Evolutionary conservation across 78 protist species (phyloP).

Genomic region (Dictyostelium intermedium): DNA sequence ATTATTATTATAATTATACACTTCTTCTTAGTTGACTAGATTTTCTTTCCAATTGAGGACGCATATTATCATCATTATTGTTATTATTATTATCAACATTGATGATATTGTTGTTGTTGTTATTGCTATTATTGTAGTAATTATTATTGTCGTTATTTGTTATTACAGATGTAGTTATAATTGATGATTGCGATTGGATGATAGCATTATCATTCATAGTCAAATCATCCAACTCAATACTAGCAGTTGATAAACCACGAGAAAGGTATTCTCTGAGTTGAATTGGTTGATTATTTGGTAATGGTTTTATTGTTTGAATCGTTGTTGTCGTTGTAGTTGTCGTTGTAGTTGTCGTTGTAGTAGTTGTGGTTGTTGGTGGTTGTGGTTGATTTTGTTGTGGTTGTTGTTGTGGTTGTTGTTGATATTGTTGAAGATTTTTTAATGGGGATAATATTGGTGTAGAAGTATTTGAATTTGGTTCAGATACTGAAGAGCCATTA

Average conservation of each 20-base stretch:
- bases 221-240: slow-evolving; percentile 13
- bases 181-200: neutral
- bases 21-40: slow-evolving; percentile 1
- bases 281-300: neutral
- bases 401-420: neutral
- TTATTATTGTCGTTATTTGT: neutral
- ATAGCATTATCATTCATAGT: neutral
- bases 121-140: too few relatives aligned
- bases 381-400: neutral
- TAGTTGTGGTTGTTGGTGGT: neutral
- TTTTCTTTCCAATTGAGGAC: neutral
- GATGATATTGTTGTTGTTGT: neutral
- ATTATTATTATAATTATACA: neutral
- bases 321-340: neutral
- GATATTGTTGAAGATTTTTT: neutral
- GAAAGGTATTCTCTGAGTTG: neutral
- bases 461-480: neutral
- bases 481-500: neutral
- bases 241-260: slow-evolving; percentile 12
- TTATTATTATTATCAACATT: neutral
- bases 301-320: neutral
- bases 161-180: neutral
- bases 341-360: neutral
- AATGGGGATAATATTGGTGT: neutral
- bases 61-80: neutral